Evolutionary conservation across 768 basidiomycete genomes (phyloP).

Genomic region (Leccinum rimulosum): DNA sequence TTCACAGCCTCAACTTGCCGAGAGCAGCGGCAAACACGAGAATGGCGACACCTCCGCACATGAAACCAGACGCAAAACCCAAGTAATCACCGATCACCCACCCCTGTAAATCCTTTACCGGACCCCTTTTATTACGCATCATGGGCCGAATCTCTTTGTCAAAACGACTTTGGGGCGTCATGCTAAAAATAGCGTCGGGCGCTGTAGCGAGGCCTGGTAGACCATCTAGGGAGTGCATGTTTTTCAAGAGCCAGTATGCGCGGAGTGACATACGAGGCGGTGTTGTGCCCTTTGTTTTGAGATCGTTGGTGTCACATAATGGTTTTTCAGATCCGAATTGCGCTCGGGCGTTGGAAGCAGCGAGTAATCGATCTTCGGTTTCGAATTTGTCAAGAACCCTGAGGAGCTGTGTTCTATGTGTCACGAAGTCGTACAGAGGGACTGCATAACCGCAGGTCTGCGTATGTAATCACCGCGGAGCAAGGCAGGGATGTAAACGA

Average conservation of each 20-base stretch:
- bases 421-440: conserved; percentile 57
- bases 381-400: conserved; percentile 44
- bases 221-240: conserved; percentile 54
- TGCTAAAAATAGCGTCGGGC: conserved; percentile 17
- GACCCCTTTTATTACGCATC: background rate
- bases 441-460: conserved; percentile 70
- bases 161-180: conserved; percentile 16
- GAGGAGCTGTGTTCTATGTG: conserved; percentile 51
- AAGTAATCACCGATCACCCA: conserved; percentile 3
- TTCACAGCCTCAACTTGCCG: conserved; percentile 6
- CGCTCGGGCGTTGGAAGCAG: background rate
- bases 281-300: conserved; percentile 2
- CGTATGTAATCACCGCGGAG: background rate
- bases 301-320: conserved; percentile 8
- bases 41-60: conserved; percentile 9
- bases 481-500: background rate
- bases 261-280: conserved; percentile 39
- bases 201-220: conserved; percentile 44
- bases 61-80: conserved; percentile 19
- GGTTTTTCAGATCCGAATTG: background rate
- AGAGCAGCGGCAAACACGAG: conserved; percentile 3
- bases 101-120: background rate
- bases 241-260: conserved; percentile 51
- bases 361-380: conserved; percentile 32
- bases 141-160: conserved; percentile 17